A percentile compares a stretch with the other conserved stretches of the same genome.
Evolutionary conservation across 2,329 filamentous ascomycete genomes (phyloP).

Genomic region (Colletotrichum destructivum): DNA sequence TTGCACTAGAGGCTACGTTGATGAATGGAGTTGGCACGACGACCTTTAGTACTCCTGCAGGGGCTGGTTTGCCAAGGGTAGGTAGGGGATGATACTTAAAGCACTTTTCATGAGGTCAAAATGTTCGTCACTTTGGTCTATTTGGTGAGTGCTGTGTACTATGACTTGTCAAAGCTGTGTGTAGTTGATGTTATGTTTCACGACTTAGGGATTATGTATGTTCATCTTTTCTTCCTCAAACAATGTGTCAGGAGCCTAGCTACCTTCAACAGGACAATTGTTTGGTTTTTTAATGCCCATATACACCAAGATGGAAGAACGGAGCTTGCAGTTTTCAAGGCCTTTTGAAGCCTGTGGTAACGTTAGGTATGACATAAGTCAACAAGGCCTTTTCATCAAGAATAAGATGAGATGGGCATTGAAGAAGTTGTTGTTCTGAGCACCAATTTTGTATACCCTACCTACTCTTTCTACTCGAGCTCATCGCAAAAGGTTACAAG

Average conservation of each 20-base stretch:
- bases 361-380: no score
- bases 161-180: background rate
- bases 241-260: no score
- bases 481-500: background rate
- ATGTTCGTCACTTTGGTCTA: background rate
- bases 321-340: no score
- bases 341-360: no score
- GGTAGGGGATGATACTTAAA: constrained; percentile 40
- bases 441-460: background rate
- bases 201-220: background rate
- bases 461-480: background rate
- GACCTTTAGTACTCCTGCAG: constrained; percentile 1
- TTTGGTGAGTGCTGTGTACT: background rate
- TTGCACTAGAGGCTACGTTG: constrained; percentile 35
- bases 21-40: constrained; percentile 37
- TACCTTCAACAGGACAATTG: no score
- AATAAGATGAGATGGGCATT: no score
- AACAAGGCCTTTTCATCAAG: background rate
- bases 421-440: background rate
- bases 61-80: constrained; percentile 21
- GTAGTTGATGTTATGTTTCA: background rate
- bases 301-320: no score
- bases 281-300: no score
- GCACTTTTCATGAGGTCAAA: constrained; percentile 18
- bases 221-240: background rate